Evolutionary conservation across 2,329 filamentous ascomycete genomes (phyloP).

Genomic region (Ophiostoma piceae): DNA sequence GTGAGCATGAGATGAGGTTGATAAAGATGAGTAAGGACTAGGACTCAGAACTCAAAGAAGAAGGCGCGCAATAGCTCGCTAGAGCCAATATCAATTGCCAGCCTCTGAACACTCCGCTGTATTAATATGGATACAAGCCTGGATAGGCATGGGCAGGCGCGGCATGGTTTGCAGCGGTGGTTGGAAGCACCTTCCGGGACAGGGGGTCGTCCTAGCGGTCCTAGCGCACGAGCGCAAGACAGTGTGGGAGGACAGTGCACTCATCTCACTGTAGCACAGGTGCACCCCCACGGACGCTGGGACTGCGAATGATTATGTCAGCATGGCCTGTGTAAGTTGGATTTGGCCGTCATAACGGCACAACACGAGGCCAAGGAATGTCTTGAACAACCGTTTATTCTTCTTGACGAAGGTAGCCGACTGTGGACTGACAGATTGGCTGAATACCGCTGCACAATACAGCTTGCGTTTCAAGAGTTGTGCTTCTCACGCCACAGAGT

Average conservation of each 20-base stretch:
- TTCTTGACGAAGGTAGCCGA: too few species aligned
- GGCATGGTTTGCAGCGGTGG: background rate
- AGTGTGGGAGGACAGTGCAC: background rate
- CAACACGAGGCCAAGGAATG: background rate
- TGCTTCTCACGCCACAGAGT: background rate
- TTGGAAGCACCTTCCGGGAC: background rate
- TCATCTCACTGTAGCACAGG: background rate
- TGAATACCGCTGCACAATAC: background rate
- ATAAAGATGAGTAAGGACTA: background rate
- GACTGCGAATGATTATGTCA: background rate
- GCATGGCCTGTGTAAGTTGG: background rate
- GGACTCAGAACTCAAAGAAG: background rate
- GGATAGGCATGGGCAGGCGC: background rate
- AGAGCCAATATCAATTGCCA: background rate
- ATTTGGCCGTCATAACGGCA: background rate
- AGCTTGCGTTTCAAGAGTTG: background rate
- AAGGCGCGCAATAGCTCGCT: background rate
- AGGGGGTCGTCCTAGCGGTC: conserved; percentile 1
- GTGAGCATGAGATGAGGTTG: background rate
- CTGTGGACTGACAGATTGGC: too few species aligned
- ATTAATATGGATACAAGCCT: background rate
- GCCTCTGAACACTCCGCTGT: background rate
- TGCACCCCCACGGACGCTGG: background rate
- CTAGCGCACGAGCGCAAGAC: conserved; percentile 2
- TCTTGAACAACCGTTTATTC: too few species aligned